Percentiles rank a stretch among this genome's conserved stretches.
Conservation (phyloP, 225 moss, liverwort and hornwort genomes). For the Rhytidiadelphus loreus region DNA sequence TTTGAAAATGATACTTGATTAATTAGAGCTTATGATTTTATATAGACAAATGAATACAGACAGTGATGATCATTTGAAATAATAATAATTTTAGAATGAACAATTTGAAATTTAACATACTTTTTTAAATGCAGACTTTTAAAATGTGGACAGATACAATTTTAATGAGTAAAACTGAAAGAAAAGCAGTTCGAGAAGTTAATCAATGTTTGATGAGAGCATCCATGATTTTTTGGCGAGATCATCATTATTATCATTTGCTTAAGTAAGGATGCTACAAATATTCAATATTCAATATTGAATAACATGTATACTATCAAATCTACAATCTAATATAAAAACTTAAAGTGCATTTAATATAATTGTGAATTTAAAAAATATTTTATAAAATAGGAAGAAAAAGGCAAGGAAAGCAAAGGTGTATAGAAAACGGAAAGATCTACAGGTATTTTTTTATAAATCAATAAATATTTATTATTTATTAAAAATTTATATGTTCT, state of each 20-base stretch:
- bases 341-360: fast-evolving
- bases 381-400: constrained; percentile 41
- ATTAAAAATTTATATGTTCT: too few species aligned
- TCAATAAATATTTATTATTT: too few species aligned
- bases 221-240: constrained; percentile 90
- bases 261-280: constrained; percentile 47
- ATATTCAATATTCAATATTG: too few species aligned
- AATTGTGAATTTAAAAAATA: neutral
- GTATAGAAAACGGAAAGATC: constrained; percentile 47
- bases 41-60: neutral
- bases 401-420: constrained; percentile 48
- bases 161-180: constrained; percentile 33
- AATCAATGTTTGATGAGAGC: constrained; percentile 84
- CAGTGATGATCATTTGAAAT: neutral
- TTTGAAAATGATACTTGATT: neutral
- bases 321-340: neutral
- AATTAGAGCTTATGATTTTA: neutral
- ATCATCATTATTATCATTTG: constrained; percentile 71
- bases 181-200: constrained; percentile 60
- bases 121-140: constrained; percentile 20
- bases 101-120: neutral
- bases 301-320: neutral
- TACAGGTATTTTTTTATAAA: constrained; percentile 27
- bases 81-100: neutral
- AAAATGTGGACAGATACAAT: constrained; percentile 58